Evolutionary conservation across 2,329 filamentous ascomycete genomes (phyloP).

Genomic region (Diplodia mutila): DNA sequence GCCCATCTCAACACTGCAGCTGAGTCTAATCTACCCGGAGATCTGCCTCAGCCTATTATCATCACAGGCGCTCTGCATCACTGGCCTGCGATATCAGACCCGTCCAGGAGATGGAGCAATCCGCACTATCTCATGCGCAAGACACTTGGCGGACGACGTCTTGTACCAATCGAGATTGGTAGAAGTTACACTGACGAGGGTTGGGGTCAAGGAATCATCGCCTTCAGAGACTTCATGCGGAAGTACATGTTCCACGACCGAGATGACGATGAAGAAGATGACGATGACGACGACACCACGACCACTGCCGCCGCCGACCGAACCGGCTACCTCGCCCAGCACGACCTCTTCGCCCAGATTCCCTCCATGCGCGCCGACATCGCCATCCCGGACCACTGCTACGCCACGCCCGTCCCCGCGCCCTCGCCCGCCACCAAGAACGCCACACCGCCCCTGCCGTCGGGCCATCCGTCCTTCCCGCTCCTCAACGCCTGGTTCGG

Average conservation of each 20-base stretch:
- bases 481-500: conserved; percentile 93
- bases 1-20: conserved; percentile 28
- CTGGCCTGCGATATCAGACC: conserved; percentile 75
- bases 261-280: neutral
- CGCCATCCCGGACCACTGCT: conserved; percentile 81
- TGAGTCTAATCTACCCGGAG: neutral
- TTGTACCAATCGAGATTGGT: conserved; percentile 86
- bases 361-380: conserved; percentile 77
- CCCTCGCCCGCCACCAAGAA: conserved; percentile 42
- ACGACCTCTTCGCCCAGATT: conserved; percentile 83
- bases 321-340: conserved; percentile 83
- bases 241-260: conserved; percentile 56
- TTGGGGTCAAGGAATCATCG: conserved; percentile 82
- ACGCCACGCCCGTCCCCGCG: conserved; percentile 62
- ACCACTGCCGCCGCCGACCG: too few species aligned
- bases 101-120: conserved; percentile 69
- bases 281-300: neutral
- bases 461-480: conserved; percentile 50
- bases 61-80: conserved; percentile 66
- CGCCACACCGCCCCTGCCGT: conserved; percentile 17
- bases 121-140: conserved; percentile 72
- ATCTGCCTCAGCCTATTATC: conserved; percentile 60
- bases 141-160: conserved; percentile 75
- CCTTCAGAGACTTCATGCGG: conserved; percentile 72
- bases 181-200: conserved; percentile 82